Base-by-base conservation (phyloP, 345 rosid species). In the Arabidopsis suecica region DNA sequence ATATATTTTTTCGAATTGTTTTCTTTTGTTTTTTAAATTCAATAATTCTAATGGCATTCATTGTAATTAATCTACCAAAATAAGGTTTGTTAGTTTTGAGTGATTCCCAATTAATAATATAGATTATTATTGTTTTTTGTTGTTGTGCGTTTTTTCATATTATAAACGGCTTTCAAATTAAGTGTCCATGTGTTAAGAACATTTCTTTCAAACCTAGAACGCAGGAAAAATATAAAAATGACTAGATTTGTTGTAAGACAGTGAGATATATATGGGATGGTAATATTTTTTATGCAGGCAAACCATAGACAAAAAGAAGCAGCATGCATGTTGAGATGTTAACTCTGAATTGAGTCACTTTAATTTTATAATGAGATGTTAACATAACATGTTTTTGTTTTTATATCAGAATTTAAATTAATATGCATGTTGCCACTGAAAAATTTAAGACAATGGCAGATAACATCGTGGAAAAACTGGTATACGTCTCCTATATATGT, bases 221-320 rank as follows among this genome's bases (percentile, higher is more conserved):
- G 25, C 25, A 23, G 25, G 25, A 23, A 23, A 23, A 2, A 23
- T 23, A 23, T 23, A 23, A 23, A 23, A 23, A 23, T 23, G 1
- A 23, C 25, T 23, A 23, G 25, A 23, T 28, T 28, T 28, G 32
- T 28, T 28, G 32, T 2, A 28, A 28, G 71, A 74, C 41, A 65
- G 66, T 16, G 72, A 65, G 51, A 65, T 55, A 57, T 55, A 65
- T 55, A 57, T 55, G 32, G 41, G 61, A 53, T 22, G 36, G 59
- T 34, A 50, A 32, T 61, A 7, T 48, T 40, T 40, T 28, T 22
- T 14, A 54, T 13, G 36, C 54, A 54, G 40, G 22, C 33, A 23
- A 65, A 65, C 22, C 10, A 30, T 73, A 56, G 42, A 65, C 40
- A 55, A 5, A 44, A 37, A 13, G 34, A 62, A 53, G 45, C 32